Conservation (phyloP, 2,329 filamentous ascomycete genomes). For the Rhexocercosporidium sp. region DNA sequence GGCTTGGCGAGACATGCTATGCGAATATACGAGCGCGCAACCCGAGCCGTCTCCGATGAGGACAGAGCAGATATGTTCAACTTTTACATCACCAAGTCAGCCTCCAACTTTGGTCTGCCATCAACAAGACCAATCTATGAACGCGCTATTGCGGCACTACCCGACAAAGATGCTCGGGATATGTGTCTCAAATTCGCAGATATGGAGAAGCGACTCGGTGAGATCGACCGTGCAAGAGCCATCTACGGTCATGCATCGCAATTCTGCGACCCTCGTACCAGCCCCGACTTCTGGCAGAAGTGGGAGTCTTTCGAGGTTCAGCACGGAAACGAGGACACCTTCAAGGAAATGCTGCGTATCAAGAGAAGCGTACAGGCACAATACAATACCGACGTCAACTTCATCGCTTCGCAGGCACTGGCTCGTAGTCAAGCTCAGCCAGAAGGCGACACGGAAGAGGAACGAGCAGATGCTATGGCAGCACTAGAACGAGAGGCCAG, state of each 20-base stretch:
- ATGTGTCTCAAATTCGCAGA: constrained; percentile 99
- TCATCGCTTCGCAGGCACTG: constrained; percentile 94
- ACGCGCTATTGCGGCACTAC: constrained; percentile 89
- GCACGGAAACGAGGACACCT: constrained; percentile 98
- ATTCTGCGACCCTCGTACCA: constrained; percentile 94
- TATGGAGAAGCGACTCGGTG: constrained; percentile 89
- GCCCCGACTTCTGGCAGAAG: constrained; percentile 89
- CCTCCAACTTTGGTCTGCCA: constrained; percentile 95
- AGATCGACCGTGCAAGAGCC: constrained; percentile 92
- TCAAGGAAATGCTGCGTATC: constrained; percentile 98
- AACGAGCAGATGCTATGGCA: constrained; percentile 80
- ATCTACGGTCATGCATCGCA: constrained; percentile 97
- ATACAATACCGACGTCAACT: constrained; percentile 99
- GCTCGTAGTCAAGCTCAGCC: constrained; percentile 69
- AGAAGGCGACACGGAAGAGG: constrained; percentile 51
- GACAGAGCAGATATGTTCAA: constrained; percentile 98
- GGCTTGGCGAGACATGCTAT: constrained; percentile 95
- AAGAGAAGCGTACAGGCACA: constrained; percentile 95
- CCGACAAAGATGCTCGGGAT: constrained; percentile 89
- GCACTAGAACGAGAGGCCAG: constrained; percentile 86
- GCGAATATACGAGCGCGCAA: constrained; percentile 98
- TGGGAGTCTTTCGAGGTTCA: constrained; percentile 98
- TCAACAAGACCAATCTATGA: constrained; percentile 97
- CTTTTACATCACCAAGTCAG: constrained; percentile 98
- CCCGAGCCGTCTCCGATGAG: constrained; percentile 91